Percentiles rank a stretch among this genome's conserved stretches.
phyloP scores from a whole-genome alignment of 345 rosid species.

The Camelina laxa region DNA sequence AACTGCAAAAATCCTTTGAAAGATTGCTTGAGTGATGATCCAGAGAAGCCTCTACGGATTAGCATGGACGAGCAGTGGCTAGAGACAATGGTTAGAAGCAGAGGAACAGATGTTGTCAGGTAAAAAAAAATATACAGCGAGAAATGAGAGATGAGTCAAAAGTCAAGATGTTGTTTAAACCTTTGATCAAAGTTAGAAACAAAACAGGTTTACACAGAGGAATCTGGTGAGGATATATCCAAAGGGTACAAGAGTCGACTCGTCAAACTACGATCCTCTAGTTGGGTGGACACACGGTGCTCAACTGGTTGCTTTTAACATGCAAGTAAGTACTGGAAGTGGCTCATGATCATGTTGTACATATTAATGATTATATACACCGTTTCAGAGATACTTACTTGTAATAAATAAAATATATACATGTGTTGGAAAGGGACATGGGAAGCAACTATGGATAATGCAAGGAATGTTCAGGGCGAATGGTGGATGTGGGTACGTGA shows the following conservation, averaged over 20 bases:
- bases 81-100: slow-evolving; percentile 50
- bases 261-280: slow-evolving; percentile 81
- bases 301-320: slow-evolving; percentile 97
- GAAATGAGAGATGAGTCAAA: slow-evolving; percentile 5
- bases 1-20: slow-evolving; percentile 50
- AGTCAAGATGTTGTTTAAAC: neutral
- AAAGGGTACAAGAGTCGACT: slow-evolving; percentile 66
- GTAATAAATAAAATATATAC: neutral
- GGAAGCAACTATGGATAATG: slow-evolving; percentile 79
- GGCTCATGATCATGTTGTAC: neutral
- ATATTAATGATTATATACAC: too few species aligned
- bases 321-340: slow-evolving; percentile 68
- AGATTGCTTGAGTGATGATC: slow-evolving; percentile 49
- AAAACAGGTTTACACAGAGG: slow-evolving; percentile 67
- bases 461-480: slow-evolving; percentile 86
- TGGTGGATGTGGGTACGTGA: slow-evolving; percentile 84
- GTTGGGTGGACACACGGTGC: slow-evolving; percentile 94
- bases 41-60: slow-evolving; percentile 56
- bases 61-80: slow-evolving; percentile 72
- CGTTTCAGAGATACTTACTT: neutral
- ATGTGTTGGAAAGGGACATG: slow-evolving; percentile 61
- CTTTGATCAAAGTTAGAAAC: neutral
- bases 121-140: neutral
- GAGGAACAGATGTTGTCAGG: slow-evolving; percentile 54
- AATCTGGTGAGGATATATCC: slow-evolving; percentile 80